Evolutionary conservation across 306 rosid species (phyloP).

Genomic region (Mimosa bimucronata): DNA sequence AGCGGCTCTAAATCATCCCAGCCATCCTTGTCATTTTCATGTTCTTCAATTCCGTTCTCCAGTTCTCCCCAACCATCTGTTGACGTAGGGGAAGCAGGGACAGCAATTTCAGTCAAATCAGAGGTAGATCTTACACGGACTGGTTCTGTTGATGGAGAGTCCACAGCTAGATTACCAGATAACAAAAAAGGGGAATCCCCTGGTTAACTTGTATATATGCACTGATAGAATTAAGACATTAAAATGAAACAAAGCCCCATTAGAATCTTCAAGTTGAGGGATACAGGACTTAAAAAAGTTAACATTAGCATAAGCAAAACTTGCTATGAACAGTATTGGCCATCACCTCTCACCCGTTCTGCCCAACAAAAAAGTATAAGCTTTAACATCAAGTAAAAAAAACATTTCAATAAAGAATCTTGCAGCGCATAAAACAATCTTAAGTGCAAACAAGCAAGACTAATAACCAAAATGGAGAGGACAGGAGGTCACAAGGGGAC

Average conservation of each 20-base stretch:
- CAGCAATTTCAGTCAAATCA: slow-evolving; percentile 71
- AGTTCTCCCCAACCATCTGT: slow-evolving; percentile 99
- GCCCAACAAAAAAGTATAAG: background rate
- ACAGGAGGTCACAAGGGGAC: slow-evolving; percentile 5
- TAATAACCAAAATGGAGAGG: background rate
- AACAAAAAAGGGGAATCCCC: slow-evolving; percentile 27
- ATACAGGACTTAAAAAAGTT: too few species aligned
- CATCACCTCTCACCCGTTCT: background rate
- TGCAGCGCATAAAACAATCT: background rate
- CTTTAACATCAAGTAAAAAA: background rate
- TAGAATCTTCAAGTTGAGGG: too few species aligned
- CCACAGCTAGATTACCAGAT: slow-evolving; percentile 55
- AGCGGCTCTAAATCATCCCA: slow-evolving; percentile 97
- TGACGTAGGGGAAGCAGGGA: slow-evolving; percentile 83
- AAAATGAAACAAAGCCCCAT: slow-evolving; percentile 22
- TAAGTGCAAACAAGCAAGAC: slow-evolving; percentile 11
- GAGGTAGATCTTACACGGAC: slow-evolving; percentile 59
- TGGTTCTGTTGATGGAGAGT: slow-evolving; percentile 66
- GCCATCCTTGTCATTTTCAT: slow-evolving; percentile 84
- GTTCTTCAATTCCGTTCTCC: slow-evolving; percentile 82
- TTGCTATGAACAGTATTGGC: background rate
- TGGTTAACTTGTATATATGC: slow-evolving; percentile 24
- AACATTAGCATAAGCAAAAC: slow-evolving; percentile 8
- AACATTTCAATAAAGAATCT: slow-evolving; percentile 6
- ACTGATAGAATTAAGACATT: background rate